Base-by-base conservation (phyloP, 2,329 filamentous ascomycete genomes). In the Annulohypoxylon truncatum region DNA sequence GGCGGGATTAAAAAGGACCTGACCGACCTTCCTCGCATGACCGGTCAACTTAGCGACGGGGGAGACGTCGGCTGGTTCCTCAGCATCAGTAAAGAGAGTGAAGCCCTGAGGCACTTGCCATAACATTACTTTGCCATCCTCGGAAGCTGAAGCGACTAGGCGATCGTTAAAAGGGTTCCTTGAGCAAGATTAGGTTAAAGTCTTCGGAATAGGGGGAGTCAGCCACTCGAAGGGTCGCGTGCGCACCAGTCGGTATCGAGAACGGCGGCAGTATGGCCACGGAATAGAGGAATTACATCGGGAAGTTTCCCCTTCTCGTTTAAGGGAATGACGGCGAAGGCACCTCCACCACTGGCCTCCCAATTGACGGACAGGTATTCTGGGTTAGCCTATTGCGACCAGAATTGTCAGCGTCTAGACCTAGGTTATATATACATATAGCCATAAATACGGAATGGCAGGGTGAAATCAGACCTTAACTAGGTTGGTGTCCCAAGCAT, bases 401-500 rank as follows among this genome's bases (percentile, higher is more conserved):
- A 47, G 24, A 55, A 42, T 15, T 38, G 69, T 73, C 61, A 73
- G 71, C 59, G 55, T 22, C 56, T 48, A 24, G 47, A 31, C 24
- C 56, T 48, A 24, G 47, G 35, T 40, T 61, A 40, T 56, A 50
- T 48, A 42, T 42, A 42, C 9, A 58, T 58, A 52, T 53, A 24
- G 56, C 53, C 10, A 26, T n/a, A n/a, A 28, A 38, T 28, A 50
- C 40, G 26, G 53, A 50, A 61, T 29, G 33, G 40, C n/a, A 29
- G 22, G 50, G 9, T 51, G 35, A 51, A 47, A 38, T 60, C 72
- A 51, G 51, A 96, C 94, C 91, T 98, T 98, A 83, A 98, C 88
- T 77, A 99, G 84, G 83, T 99, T 99, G 76, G 94, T 97, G 81
- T 99, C 96, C 96, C 96, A 99, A 60, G 96, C 96, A 89, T 99